Percentiles rank a stretch among this genome's conserved stretches.
Conservation (phyloP, 768 basidiomycete genomes). For the Hysterangium stoloniferum region DNA sequence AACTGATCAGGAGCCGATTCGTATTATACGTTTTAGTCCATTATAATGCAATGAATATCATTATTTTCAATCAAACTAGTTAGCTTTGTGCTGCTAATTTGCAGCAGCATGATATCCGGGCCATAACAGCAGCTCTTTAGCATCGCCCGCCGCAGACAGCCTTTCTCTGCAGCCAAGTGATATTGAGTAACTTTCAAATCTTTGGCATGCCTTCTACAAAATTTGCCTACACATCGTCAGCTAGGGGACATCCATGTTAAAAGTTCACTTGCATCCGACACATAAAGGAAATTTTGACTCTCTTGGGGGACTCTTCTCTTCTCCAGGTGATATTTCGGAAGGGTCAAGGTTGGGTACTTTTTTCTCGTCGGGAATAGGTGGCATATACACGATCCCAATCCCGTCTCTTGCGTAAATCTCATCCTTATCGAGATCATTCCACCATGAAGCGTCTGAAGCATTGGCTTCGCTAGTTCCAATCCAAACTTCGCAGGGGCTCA, state of each 20-base stretch:
- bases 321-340: constrained; percentile 17
- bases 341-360: constrained; percentile 18
- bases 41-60: too few species aligned
- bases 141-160: too few species aligned
- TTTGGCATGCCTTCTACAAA: constrained; percentile 17
- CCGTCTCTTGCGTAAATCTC: constrained; percentile 16
- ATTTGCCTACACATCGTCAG: constrained; percentile 13
- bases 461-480: constrained; percentile 17
- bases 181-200: constrained; percentile 15
- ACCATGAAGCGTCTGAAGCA: constrained; percentile 12
- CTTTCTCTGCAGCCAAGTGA: constrained; percentile 21
- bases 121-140: too few species aligned
- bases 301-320: constrained; percentile 14
- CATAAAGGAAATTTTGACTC: constrained; percentile 16
- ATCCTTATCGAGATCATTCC: constrained; percentile 17
- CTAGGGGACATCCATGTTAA: not conserved
- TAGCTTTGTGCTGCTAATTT: too few species aligned
- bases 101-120: too few species aligned
- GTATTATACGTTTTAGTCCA: too few species aligned
- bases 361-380: constrained; percentile 16
- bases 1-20: too few species aligned
- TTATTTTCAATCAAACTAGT: too few species aligned
- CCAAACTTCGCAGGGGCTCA: constrained; percentile 17
- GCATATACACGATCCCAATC: constrained; percentile 21
- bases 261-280: constrained; percentile 15